phyloP scores from a whole-genome alignment of 106 monocot species.

The Dendrobium nobile region DNA sequence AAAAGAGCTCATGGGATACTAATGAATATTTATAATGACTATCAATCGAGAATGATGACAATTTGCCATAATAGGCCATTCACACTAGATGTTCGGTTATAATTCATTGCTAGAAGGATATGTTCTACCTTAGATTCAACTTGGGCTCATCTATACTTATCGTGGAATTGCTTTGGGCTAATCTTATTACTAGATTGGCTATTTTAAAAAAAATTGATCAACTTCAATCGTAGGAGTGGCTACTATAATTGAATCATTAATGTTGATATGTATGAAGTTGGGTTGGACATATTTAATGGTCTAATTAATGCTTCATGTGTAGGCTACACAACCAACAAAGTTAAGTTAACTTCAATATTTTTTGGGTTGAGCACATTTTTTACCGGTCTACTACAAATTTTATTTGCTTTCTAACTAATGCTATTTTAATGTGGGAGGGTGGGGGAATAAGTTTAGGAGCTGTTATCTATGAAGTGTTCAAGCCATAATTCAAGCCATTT shows the following conservation, averaged over 20 bases:
- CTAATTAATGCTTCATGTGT: background rate
- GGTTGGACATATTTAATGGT: background rate
- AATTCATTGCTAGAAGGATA: background rate
- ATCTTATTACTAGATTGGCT: background rate
- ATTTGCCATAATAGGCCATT: background rate
- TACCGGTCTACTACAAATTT: no score
- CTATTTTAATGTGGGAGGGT: no score
- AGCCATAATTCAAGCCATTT: background rate
- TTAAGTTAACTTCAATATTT: background rate
- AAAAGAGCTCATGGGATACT: background rate
- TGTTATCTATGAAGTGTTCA: background rate
- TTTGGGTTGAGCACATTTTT: background rate
- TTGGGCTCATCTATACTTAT: background rate
- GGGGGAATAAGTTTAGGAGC: no score
- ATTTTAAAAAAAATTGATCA: background rate
- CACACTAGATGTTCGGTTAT: background rate
- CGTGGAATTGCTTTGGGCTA: background rate
- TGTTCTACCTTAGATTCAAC: background rate
- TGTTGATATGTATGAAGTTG: background rate
- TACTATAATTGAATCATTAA: background rate
- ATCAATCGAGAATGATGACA: background rate
- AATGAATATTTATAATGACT: background rate
- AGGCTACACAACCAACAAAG: background rate
- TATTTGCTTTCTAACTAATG: no score
- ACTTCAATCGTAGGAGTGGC: background rate